Evolutionary conservation across 2,329 filamentous ascomycete species (phyloP).

Genomic region (Colletotrichum sp.): DNA sequence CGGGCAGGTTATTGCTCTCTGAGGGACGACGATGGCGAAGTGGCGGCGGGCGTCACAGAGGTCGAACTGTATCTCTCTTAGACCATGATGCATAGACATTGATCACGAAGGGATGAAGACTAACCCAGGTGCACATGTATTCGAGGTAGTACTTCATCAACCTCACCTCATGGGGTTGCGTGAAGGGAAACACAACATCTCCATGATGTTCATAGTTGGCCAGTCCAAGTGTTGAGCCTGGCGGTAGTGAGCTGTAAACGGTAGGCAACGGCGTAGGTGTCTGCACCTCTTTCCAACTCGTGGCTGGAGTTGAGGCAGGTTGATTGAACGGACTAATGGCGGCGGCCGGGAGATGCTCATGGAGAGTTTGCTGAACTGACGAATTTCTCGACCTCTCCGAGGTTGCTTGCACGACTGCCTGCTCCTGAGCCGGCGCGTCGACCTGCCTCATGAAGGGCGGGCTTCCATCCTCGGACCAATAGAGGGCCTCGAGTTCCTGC

Average conservation of each 20-base stretch:
- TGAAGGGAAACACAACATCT: constrained; percentile 23
- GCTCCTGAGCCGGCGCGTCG: background rate
- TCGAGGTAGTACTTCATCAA: constrained; percentile 32
- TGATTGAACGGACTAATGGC: background rate
- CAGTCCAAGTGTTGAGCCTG: background rate
- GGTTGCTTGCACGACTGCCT: background rate
- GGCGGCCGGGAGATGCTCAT: background rate
- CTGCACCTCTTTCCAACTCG: constrained; percentile 15
- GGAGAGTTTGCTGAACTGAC: background rate
- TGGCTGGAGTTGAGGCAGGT: background rate
- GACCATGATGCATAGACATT: background rate
- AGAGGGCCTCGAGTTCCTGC: constrained; percentile 13
- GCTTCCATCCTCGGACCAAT: constrained; percentile 2
- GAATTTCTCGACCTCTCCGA: background rate
- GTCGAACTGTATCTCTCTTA: background rate
- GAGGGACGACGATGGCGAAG: constrained; percentile 57
- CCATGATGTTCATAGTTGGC: constrained; percentile 18
- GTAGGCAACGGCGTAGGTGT: background rate
- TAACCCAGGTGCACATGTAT: constrained; percentile 33
- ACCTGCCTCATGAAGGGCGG: background rate
- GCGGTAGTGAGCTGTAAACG: background rate
- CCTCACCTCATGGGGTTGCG: constrained; percentile 25
- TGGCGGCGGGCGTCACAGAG: constrained; percentile 31
- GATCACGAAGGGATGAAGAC: background rate
- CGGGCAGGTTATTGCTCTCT: constrained; percentile 52